Conservation (phyloP, 1,284 basidiomycete species). For the Pyrrhoderma lamaoense region DNA sequence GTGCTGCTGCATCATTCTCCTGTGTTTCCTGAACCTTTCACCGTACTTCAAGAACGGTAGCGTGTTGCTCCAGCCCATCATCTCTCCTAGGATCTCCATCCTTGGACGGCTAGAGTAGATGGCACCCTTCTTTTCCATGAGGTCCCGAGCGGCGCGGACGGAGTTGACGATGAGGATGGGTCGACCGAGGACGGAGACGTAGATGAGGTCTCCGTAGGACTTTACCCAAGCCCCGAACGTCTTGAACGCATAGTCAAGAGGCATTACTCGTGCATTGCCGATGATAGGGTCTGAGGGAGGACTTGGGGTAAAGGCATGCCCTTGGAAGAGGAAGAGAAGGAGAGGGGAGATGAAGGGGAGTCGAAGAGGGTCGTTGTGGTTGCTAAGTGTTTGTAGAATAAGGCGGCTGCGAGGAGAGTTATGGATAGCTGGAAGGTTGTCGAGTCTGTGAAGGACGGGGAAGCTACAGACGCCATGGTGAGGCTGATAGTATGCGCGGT, state of each 20-base stretch:
- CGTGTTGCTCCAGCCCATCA: slow-evolving; percentile 26
- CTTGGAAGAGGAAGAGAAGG: not conserved
- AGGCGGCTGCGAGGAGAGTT: not conserved
- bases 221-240: slow-evolving; percentile 29
- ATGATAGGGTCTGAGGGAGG: slow-evolving; percentile 29
- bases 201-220: slow-evolving; percentile 28
- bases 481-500: too few species aligned
- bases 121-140: slow-evolving; percentile 35
- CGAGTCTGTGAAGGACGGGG: not conserved
- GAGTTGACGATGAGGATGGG: slow-evolving; percentile 34
- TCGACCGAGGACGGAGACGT: slow-evolving; percentile 28
- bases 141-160: slow-evolving; percentile 28
- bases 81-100: slow-evolving; percentile 24
- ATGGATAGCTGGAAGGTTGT: not conserved
- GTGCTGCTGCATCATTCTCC: slow-evolving; percentile 27
- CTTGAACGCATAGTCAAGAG: slow-evolving; percentile 25
- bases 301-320: slow-evolving; percentile 25
- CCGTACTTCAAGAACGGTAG: slow-evolving; percentile 25
- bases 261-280: slow-evolving; percentile 28
- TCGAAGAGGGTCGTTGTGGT: slow-evolving; percentile 3
- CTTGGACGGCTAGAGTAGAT: slow-evolving; percentile 34
- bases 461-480: not conserved
- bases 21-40: slow-evolving; percentile 27
- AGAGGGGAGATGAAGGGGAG: not conserved
- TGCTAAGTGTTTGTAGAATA: not conserved